phyloP scores from a whole-genome alignment of 192 early-diverging fungal genomes.

The Mortierella hygrophila region DNA sequence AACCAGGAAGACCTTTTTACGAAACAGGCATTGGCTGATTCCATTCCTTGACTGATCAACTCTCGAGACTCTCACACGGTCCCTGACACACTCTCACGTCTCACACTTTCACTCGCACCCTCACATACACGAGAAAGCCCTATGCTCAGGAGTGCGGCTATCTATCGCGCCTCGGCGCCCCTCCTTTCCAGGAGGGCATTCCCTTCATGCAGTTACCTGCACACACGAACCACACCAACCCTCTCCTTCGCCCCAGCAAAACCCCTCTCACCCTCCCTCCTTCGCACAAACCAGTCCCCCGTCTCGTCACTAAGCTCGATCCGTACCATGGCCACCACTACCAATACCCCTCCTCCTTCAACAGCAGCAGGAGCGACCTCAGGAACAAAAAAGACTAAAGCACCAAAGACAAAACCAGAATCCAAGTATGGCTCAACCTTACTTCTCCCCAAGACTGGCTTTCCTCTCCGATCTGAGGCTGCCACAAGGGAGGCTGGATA shows the following conservation, averaged over 20 bases:
- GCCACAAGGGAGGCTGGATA: slow-evolving; percentile 69
- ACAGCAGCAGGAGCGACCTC: background rate
- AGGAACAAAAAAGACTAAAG: slow-evolving; percentile 13
- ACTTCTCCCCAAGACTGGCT: slow-evolving; percentile 77
- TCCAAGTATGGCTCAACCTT: slow-evolving; percentile 69
- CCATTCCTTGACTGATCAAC: background rate
- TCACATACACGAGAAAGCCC: background rate
- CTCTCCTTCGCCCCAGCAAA: background rate
- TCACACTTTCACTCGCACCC: background rate
- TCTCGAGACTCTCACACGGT: background rate
- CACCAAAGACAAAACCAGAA: slow-evolving; percentile 33
- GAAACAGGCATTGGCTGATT: background rate
- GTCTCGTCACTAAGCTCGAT: background rate
- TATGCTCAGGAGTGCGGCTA: slow-evolving; percentile 27
- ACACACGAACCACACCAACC: background rate
- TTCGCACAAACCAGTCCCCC: background rate
- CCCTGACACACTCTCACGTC: background rate
- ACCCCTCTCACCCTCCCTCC: background rate
- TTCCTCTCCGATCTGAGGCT: slow-evolving; percentile 76
- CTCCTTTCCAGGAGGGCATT: background rate
- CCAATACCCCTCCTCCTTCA: slow-evolving; percentile 8
- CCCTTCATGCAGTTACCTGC: background rate
- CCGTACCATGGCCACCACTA: slow-evolving; percentile 28
- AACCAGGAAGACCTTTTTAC: background rate
- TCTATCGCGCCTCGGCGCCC: slow-evolving; percentile 14